Evolutionary conservation across 2,329 filamentous ascomycete species (phyloP).

Genomic region (Alternaria triticina): DNA sequence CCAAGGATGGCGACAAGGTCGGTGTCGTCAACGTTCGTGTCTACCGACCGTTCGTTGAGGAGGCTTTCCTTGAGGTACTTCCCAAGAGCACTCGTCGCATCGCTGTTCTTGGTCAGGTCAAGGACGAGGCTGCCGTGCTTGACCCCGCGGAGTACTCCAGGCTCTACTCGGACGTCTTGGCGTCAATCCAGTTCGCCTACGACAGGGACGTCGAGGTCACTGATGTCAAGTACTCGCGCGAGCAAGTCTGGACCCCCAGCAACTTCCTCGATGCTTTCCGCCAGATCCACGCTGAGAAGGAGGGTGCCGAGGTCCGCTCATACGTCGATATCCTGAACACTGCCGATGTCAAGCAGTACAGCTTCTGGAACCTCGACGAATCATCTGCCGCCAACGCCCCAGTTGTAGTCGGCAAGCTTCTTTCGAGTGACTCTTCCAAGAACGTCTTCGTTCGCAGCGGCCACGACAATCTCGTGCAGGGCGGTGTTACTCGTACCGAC

Average conservation of each 20-base stretch:
- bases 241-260: conserved; percentile 67
- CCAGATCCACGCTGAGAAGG: conserved; percentile 52
- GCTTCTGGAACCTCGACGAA: conserved; percentile 90
- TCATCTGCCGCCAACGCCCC: conserved; percentile 72
- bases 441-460: conserved; percentile 66
- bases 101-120: conserved; percentile 88
- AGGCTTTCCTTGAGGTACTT: conserved; percentile 84
- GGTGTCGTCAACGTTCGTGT: conserved; percentile 91
- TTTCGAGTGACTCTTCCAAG: conserved; percentile 65
- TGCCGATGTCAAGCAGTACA: conserved; percentile 76
- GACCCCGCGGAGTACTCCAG: conserved; percentile 82
- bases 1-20: conserved; percentile 75
- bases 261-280: conserved; percentile 58
- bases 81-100: conserved; percentile 77
- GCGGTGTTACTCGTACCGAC: conserved; percentile 83
- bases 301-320: conserved; percentile 51
- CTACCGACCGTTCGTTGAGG: conserved; percentile 94
- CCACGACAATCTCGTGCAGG: conserved; percentile 70
- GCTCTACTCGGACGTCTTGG: conserved; percentile 89
- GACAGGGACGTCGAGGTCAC: conserved; percentile 68
- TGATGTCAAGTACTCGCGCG: conserved; percentile 89
- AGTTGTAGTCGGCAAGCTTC: conserved; percentile 63
- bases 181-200: conserved; percentile 74
- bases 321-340: conserved; percentile 61
- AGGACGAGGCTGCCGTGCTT: conserved; percentile 71